Conservation (phyloP, 495 filamentous ascomycete genomes). For the Penicillium goetzii region DNA sequence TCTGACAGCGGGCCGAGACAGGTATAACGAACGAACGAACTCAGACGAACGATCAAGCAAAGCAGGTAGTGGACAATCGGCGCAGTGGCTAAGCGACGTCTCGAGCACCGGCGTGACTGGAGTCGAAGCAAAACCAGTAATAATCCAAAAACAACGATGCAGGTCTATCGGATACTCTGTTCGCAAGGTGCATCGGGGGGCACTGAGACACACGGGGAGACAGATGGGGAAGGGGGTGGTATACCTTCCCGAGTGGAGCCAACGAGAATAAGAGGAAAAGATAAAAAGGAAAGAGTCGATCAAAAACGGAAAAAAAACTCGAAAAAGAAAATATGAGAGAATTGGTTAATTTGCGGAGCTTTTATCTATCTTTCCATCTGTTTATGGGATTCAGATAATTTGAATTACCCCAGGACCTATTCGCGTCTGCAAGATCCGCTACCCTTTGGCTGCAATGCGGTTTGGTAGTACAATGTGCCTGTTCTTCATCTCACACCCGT, state of each 20-base stretch:
- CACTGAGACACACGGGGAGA: conserved; percentile 6
- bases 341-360: background rate
- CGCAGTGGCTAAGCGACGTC: conserved; percentile 15
- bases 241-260: background rate
- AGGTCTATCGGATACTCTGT: conserved; percentile 11
- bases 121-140: background rate
- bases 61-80: conserved; percentile 22
- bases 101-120: background rate
- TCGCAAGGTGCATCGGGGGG: conserved; percentile 15
- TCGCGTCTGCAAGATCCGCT: conserved; percentile 16
- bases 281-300: conserved; percentile 1
- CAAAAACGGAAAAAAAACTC: background rate
- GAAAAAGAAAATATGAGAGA: background rate
- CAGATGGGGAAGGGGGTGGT: conserved; percentile 1
- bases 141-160: conserved; percentile 1
- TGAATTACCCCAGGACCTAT: conserved; percentile 3
- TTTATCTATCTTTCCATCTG: background rate
- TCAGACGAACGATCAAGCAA: conserved; percentile 22
- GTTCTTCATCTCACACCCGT: conserved; percentile 22
- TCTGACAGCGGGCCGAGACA: conserved; percentile 26
- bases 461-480: conserved; percentile 29
- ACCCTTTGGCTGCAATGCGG: conserved; percentile 3
- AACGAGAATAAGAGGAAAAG: conserved; percentile 5
- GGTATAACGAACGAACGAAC: conserved; percentile 26
- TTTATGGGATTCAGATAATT: conserved; percentile 9